Evolutionary conservation across 2,329 filamentous ascomycete genomes (phyloP).

Genomic region (Epichloe coenophiala): DNA sequence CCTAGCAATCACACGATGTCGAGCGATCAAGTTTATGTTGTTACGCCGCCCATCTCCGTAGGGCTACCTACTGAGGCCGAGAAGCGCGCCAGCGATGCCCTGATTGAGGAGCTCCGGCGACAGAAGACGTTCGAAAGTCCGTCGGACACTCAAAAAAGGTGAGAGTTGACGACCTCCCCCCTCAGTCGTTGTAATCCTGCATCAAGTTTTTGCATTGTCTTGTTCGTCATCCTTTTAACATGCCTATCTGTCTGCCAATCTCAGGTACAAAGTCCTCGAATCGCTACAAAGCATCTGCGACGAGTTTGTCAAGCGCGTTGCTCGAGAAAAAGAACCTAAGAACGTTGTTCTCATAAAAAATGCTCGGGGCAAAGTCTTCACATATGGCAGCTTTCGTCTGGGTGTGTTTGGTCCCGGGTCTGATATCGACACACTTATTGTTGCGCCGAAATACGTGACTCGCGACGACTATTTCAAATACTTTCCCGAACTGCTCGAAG

Average conservation of each 20-base stretch:
- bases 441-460: conserved; percentile 78
- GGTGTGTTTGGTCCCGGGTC: conserved; percentile 92
- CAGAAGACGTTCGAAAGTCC: conserved; percentile 87
- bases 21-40: conserved; percentile 38
- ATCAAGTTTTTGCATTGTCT: not conserved
- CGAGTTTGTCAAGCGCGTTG: conserved; percentile 77
- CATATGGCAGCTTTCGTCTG: conserved; percentile 88
- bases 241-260: not conserved
- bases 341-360: conserved; percentile 66
- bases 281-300: conserved; percentile 69
- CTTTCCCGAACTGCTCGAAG: conserved; percentile 67
- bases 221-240: not conserved
- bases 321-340: conserved; percentile 54
- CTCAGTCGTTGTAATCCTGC: not conserved
- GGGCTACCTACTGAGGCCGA: conserved; percentile 65
- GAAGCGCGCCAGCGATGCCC: conserved; percentile 59
- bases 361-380: conserved; percentile 85
- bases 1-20: conserved; percentile 16
- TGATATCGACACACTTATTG: conserved; percentile 92
- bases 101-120: conserved; percentile 71
- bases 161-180: conserved; percentile 6
- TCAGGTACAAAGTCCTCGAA: conserved; percentile 56
- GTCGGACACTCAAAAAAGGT: conserved; percentile 76
- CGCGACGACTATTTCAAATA: conserved; percentile 85
- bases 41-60: conserved; percentile 73